Evolutionary conservation across 1,139 yeast genomes (phyloP).

Genomic region (Yamadazyma conglobata): DNA sequence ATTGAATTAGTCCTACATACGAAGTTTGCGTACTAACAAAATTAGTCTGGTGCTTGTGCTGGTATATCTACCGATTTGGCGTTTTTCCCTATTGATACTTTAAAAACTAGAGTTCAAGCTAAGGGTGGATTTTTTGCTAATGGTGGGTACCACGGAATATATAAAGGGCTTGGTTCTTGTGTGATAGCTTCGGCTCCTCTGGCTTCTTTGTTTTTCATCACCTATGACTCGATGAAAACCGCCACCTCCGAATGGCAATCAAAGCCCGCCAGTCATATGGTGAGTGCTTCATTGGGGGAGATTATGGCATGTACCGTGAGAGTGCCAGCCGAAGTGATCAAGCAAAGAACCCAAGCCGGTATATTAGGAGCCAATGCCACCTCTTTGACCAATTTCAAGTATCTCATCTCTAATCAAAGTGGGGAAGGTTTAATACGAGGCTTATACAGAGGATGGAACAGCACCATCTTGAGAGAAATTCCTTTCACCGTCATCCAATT

Average conservation of each 20-base stretch:
- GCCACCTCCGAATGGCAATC: constrained; percentile 35
- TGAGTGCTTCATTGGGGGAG: constrained; percentile 86
- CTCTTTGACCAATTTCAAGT: constrained; percentile 58
- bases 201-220: constrained; percentile 84
- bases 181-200: constrained; percentile 94
- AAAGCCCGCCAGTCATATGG: constrained; percentile 64
- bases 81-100: constrained; percentile 93
- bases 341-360: constrained; percentile 88
- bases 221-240: constrained; percentile 76
- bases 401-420: constrained; percentile 52
- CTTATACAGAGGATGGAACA: constrained; percentile 87
- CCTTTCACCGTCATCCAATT: constrained; percentile 95
- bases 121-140: constrained; percentile 88
- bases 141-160: constrained; percentile 92
- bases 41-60: constrained; percentile 86
- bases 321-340: constrained; percentile 95
- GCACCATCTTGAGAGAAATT: constrained; percentile 90
- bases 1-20: background rate
- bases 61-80: constrained; percentile 94
- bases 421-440: constrained; percentile 82
- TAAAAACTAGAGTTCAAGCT: constrained; percentile 92
- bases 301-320: constrained; percentile 89
- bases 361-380: constrained; percentile 48
- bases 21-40: constrained; percentile 14
- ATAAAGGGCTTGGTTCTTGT: constrained; percentile 89